A percentile compares a stretch with the other conserved stretches of the same genome.
Evolutionary conservation across 345 rosid species (phyloP).

Genomic region (Garcia nutans): DNA sequence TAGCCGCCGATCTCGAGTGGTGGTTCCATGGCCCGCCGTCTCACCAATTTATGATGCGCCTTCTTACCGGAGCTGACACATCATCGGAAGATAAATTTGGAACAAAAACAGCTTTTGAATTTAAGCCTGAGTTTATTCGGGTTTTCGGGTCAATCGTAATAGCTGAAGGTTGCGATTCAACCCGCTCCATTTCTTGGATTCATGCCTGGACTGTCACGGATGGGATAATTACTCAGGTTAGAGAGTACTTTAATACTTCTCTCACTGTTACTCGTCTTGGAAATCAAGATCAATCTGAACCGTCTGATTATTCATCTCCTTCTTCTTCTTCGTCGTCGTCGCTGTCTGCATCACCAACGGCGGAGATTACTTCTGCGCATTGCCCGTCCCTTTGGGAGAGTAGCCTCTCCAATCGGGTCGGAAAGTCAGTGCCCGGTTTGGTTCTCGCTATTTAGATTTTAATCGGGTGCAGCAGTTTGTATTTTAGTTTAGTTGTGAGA

Average conservation of each 20-base stretch:
- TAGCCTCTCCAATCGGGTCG: conserved; percentile 58
- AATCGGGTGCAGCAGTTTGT: conserved; percentile 31
- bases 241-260: conserved; percentile 93
- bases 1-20: conserved; percentile 90
- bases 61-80: conserved; percentile 64
- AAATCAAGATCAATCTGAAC: conserved; percentile 21
- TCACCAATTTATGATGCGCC: conserved; percentile 97
- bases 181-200: conserved; percentile 68
- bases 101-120: conserved; percentile 31
- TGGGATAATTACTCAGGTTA: conserved; percentile 91
- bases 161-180: conserved; percentile 76
- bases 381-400: conserved; percentile 90
- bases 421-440: conserved; percentile 90
- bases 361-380: conserved; percentile 48
- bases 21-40: conserved; percentile 99
- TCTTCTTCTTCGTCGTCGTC: conserved; percentile 12
- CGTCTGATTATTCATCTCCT: conserved; percentile 8
- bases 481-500: conserved; percentile 8
- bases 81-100: conserved; percentile 4
- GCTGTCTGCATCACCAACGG: conserved; percentile 15
- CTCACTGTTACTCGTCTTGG: conserved; percentile 84
- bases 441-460: conserved; percentile 61
- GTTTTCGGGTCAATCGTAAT: conserved; percentile 69
- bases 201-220: conserved; percentile 95
- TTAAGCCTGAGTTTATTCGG: conserved; percentile 46